Evolutionary conservation across 257 asterid genomes (phyloP), one percentile per base, ranked within the genome.

Genomic region (Mentha longifolia): DNA sequence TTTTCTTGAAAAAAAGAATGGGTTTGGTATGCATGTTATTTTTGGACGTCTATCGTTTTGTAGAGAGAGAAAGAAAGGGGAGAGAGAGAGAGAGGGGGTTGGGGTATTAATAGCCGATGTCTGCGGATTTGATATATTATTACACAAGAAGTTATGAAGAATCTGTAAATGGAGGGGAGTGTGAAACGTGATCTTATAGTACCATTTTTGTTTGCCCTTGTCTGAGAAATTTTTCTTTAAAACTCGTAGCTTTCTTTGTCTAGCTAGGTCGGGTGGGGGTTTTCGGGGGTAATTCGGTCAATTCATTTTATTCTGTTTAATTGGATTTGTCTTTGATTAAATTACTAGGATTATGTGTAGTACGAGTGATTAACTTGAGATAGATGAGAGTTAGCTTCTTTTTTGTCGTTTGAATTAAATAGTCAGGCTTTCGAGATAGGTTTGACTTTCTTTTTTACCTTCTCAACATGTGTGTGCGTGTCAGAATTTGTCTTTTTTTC

Each of bases 101-200:
- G 78, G n/a, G n/a, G n/a, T 55, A 83, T 83, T 81, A 81, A 78
- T 81, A 80, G 81, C 83, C 86, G 82, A 66, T 80, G 84, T 83
- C 83, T 79, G 76, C 83, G 85, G 84, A 55, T 25, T 62, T 17
- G 7, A 46, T 46, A 46, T 22, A 22, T 22, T 46, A 14, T 14
- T 47, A 59, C 35, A 49, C n/a, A n/a, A n/a, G n/a, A n/a, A 45
- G 25, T 35, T 71, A 72, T 67, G 9, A 71, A 47, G 58, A 68
- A 54, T 68, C 7, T 14, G 56, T 16, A 60, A 77, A 46, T 41
- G 71, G 77, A 51, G 70, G 72, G 76, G 74, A 68, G 61, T 70
- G 79, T 75, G 57, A 41, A 68, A 57, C 67, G 68, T 66, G 73
- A 74, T 52, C 30, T 39, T 52, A 4, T 3, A 39, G 41, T 73